Evolutionary conservation across 257 asterid genomes (phyloP).

Genomic region (Solanum chaucha): DNA sequence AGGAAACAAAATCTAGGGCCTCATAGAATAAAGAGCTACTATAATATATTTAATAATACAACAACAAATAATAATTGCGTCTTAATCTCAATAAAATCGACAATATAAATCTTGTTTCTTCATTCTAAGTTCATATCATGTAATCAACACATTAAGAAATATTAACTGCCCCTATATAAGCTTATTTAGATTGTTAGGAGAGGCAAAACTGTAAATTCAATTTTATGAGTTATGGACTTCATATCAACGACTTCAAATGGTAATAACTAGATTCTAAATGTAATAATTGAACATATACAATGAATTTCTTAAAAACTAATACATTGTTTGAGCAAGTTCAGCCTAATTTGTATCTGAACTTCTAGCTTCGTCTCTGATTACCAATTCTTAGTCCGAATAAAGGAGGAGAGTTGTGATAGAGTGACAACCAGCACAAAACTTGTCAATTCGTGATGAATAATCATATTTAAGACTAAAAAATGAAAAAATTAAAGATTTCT

Average conservation of each 20-base stretch:
- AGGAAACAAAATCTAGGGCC: slow-evolving; percentile 20
- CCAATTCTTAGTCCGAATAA: no score
- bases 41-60: neutral
- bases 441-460: neutral
- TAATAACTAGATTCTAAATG: neutral
- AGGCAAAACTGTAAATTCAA: accelerated
- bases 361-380: neutral
- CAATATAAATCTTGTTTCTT: neutral
- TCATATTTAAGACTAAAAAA: slow-evolving; percentile 4
- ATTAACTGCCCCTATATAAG: neutral
- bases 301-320: neutral
- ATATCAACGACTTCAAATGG: neutral
- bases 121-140: neutral
- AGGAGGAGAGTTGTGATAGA: neutral
- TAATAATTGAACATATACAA: neutral
- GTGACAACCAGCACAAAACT: neutral
- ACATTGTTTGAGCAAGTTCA: neutral
- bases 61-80: neutral
- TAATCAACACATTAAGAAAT: neutral
- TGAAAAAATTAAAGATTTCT: neutral
- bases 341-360: accelerated
- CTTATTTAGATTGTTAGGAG: neutral
- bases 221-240: neutral
- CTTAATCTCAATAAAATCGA: neutral
- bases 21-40: slow-evolving; percentile 16